Conservation (phyloP, 345 rosid genomes). For the Odontarrhena argentea region DNA sequence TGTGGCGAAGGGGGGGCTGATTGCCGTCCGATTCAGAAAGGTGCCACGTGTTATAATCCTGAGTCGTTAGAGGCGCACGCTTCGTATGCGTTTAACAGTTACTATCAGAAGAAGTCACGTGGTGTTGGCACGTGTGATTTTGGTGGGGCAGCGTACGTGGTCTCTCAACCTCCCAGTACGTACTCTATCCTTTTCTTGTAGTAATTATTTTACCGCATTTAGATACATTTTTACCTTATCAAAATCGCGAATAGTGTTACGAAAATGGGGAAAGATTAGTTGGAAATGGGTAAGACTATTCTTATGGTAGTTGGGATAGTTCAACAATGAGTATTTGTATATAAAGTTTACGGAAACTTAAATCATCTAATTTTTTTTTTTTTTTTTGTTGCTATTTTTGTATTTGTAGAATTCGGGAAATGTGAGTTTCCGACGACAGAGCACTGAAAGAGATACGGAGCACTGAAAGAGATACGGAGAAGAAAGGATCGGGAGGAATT, state of each 20-base stretch:
- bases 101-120: conserved; percentile 85
- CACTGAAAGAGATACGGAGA: conserved; percentile 35
- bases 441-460: conserved; percentile 33
- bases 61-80: conserved; percentile 83
- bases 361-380: neutral
- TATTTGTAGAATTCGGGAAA: conserved; percentile 52
- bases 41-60: conserved; percentile 75
- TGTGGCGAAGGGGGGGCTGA: conserved; percentile 95
- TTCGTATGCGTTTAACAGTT: conserved; percentile 93
- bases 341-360: neutral
- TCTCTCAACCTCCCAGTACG: conserved; percentile 76
- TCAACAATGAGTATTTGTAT: conserved; percentile 1
- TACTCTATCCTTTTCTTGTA: conserved; percentile 28
- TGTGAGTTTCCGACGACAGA: conserved; percentile 71
- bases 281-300: conserved; percentile 7
- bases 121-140: conserved; percentile 72
- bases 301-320: conserved; percentile 19
- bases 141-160: conserved; percentile 81
- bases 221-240: neutral
- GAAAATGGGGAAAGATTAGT: neutral
- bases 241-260: neutral
- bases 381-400: neutral
- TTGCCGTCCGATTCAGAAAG: conserved; percentile 80
- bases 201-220: neutral
- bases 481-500: conserved; percentile 26